Percentiles rank a stretch among this genome's conserved stretches.
phyloP scores from a whole-genome alignment of 1,284 basidiomycete genomes.

The Pseudozyma thailandica region DNA sequence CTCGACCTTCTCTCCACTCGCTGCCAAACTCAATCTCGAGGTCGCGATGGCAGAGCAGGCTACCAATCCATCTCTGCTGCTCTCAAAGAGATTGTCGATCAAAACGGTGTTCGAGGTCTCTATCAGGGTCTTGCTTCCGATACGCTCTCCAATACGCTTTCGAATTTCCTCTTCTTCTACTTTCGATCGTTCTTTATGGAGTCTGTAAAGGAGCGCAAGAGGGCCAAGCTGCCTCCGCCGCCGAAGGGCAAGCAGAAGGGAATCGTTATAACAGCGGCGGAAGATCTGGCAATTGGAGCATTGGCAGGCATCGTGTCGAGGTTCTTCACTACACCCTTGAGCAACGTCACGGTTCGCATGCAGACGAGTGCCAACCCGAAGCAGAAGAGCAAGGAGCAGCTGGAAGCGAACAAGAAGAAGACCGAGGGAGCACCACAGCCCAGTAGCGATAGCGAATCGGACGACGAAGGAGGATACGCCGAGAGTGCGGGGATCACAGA shows the following conservation, averaged over 20 bases:
- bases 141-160: conserved; percentile 69
- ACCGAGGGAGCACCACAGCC: conserved; percentile 4
- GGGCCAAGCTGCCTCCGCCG: conserved; percentile 15
- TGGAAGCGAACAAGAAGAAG: conserved; percentile 6
- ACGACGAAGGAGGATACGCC: conserved; percentile 64
- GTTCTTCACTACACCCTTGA: conserved; percentile 70
- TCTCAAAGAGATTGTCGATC: conserved; percentile 46
- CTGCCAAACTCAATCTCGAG: conserved; percentile 64
- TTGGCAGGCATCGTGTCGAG: conserved; percentile 70
- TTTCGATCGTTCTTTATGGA: conserved; percentile 58
- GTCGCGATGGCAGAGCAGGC: conserved; percentile 35
- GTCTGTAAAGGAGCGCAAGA: conserved; percentile 26
- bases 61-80: conserved; percentile 44
- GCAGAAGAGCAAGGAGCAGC: conserved; percentile 24
- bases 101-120: conserved; percentile 52
- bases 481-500: conserved; percentile 56
- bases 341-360: conserved; percentile 70
- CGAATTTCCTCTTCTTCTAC: conserved; percentile 65
- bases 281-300: conserved; percentile 70
- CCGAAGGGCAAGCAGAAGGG: conserved; percentile 24
- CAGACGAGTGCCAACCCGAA: conserved; percentile 66
- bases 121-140: conserved; percentile 69
- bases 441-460: conserved; percentile 53
- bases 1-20: conserved; percentile 70
- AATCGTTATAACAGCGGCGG: conserved; percentile 61